phyloP scores from a whole-genome alignment of 345 rosid genomes.

The Populus deltoides region DNA sequence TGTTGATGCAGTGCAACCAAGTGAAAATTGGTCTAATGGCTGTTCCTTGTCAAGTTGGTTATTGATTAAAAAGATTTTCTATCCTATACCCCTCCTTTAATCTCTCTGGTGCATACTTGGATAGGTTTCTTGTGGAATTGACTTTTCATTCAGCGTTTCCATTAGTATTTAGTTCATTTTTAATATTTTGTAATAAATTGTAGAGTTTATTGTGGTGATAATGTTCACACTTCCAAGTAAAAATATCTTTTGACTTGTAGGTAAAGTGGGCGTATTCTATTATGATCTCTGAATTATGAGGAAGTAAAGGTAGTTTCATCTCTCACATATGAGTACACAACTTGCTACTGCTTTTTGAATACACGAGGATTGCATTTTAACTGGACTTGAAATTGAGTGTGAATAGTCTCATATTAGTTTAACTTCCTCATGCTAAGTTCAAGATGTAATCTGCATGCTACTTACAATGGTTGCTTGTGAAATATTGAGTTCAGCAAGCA shows the following conservation, averaged over 20 bases:
- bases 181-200: slow-evolving; percentile 14
- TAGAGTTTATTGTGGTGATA: slow-evolving; percentile 49
- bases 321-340: slow-evolving; percentile 28
- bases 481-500: neutral
- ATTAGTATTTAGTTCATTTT: neutral
- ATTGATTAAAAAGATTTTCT: neutral
- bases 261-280: slow-evolving; percentile 96
- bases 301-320: slow-evolving; percentile 97
- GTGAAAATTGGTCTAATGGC: neutral
- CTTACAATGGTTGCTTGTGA: slow-evolving; percentile 1
- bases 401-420: neutral
- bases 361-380: slow-evolving; percentile 12
- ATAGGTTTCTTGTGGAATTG: neutral
- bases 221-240: slow-evolving; percentile 75
- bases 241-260: slow-evolving; percentile 97
- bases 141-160: neutral
- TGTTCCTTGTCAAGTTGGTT: neutral
- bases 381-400: slow-evolving; percentile 13
- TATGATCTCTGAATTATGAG: slow-evolving; percentile 98
- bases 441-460: neutral
- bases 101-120: neutral
- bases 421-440: neutral
- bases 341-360: slow-evolving; percentile 29
- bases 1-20: neutral
- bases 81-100: neutral